Percentiles rank a stretch among this genome's conserved stretches.
Conservation (phyloP, 257 asterid genomes). For the Handroanthus guayacan region DNA sequence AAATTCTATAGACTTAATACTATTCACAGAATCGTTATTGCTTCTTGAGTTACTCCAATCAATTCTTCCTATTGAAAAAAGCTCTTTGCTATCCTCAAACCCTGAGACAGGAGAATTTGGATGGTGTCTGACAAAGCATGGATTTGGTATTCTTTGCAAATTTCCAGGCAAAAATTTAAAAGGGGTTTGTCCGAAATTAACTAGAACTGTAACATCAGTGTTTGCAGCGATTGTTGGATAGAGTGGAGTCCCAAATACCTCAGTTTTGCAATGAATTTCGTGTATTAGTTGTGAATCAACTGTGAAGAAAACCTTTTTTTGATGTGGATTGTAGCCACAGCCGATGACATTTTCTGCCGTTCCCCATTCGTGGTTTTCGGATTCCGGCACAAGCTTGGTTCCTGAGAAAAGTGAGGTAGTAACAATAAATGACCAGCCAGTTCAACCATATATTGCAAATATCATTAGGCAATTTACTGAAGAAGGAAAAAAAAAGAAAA, state of each 20-base stretch:
- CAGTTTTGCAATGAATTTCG: conserved; percentile 67
- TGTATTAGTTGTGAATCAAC: conserved; percentile 61
- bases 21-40: conserved; percentile 43
- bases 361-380: conserved; percentile 59
- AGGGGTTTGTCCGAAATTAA: conserved; percentile 73
- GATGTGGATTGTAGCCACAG: conserved; percentile 71
- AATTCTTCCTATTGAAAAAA: conserved; percentile 81
- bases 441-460: too few species aligned
- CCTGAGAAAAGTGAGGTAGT: conserved; percentile 44
- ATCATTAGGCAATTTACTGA: too few species aligned
- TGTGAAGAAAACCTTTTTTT: conserved; percentile 69
- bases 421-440: neutral
- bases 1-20: conserved; percentile 38
- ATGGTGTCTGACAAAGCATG: conserved; percentile 60
- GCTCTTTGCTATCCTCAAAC: conserved; percentile 71
- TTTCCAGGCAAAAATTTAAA: conserved; percentile 60
- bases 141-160: conserved; percentile 61
- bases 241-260: conserved; percentile 60
- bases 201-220: conserved; percentile 49
- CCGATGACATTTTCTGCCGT: conserved; percentile 59
- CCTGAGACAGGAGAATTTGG: conserved; percentile 52
- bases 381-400: conserved; percentile 51
- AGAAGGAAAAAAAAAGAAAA: too few species aligned
- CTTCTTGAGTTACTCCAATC: conserved; percentile 58
- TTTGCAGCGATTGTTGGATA: conserved; percentile 72